These are phyloP conservation scores for Diaporthe citriasiana DNA, from an alignment of 2,329 filamentous ascomycete species.

Conservation along the genomic window DNA sequence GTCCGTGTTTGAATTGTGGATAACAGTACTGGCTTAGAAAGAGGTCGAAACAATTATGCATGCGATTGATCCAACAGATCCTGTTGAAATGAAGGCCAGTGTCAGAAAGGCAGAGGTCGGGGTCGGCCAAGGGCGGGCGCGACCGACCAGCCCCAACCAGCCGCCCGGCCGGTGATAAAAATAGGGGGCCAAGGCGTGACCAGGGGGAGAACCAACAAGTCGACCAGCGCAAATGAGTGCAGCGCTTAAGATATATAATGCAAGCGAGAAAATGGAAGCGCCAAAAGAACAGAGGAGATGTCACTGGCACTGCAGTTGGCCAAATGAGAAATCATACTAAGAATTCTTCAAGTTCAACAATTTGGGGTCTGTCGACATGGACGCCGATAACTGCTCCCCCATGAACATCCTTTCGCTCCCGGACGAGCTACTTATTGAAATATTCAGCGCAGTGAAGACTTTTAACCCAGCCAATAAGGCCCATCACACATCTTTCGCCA, in stretches of 20 bases:
- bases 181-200: conserved; percentile 12
- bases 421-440: conserved; percentile 34
- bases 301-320: neutral
- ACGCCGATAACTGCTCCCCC: neutral
- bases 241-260: conserved; percentile 12
- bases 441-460: conserved; percentile 32
- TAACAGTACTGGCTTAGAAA: neutral
- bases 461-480: conserved; percentile 25
- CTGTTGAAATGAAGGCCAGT: neutral
- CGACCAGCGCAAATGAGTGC: neutral
- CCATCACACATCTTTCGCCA: conserved; percentile 10
- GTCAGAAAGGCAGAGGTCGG: neutral
- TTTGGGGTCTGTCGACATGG: neutral
- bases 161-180: conserved; percentile 22
- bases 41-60: conserved; percentile 15
- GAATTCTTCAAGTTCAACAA: neutral
- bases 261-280: neutral
- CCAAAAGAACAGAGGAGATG: neutral
- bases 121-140: neutral
- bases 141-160: neutral
- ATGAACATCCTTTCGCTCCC: conserved; percentile 36
- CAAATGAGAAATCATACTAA: neutral
- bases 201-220: neutral
- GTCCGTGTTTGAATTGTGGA: neutral
- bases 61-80: neutral